Percentiles rank a stretch among this genome's conserved stretches.
phyloP scores from a whole-genome alignment of 2,329 filamentous ascomycete species.

The Botrytis aclada region DNA sequence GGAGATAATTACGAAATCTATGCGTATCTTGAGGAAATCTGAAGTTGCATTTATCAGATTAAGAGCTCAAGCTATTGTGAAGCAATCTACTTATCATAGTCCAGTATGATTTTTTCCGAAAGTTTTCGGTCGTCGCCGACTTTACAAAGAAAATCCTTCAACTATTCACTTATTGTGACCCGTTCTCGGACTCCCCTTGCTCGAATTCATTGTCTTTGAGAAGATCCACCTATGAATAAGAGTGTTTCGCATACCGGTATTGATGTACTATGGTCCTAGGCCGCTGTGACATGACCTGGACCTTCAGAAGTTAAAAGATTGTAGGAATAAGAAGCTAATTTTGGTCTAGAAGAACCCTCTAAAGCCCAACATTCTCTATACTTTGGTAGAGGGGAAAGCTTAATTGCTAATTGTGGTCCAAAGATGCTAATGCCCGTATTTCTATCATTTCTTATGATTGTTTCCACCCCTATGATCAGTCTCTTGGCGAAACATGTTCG shows the following conservation, averaged over 20 bases:
- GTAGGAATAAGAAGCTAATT: not conserved
- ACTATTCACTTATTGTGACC: conserved; percentile 2
- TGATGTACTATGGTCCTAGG: not conserved
- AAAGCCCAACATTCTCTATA: not conserved
- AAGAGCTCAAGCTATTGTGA: not conserved
- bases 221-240: not conserved
- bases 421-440: not conserved
- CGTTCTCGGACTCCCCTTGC: not conserved
- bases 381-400: not conserved
- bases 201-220: not conserved
- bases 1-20: conserved; percentile 13
- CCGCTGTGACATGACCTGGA: not conserved
- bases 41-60: conserved; percentile 16
- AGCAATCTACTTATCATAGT: not conserved
- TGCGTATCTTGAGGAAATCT: conserved; percentile 8
- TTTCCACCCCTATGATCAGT: conserved; percentile 7
- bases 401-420: not conserved
- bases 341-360: not conserved
- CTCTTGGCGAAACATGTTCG: conserved; percentile 11
- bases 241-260: conserved; percentile 7
- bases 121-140: conserved; percentile 1
- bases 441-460: not conserved
- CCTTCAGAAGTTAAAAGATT: not conserved
- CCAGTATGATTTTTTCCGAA: not conserved
- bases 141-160: not conserved